Evolutionary conservation across 257 asterid species (phyloP), one percentile per base, ranked within the genome.

Genomic region (Fraxinus americana): DNA sequence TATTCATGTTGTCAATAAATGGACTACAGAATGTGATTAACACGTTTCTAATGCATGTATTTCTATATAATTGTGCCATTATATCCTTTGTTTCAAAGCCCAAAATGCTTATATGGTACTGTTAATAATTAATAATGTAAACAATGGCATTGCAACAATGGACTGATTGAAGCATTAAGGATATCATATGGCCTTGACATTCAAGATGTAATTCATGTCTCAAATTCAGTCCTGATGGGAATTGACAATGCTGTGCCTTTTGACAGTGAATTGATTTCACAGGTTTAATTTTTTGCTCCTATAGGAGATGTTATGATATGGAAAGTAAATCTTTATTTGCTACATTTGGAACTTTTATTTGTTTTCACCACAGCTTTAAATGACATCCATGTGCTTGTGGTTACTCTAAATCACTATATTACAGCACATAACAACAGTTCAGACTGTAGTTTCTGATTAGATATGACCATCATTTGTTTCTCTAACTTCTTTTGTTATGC

Each of bases 151-250:
- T 27, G 61, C 76, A 35, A 41, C 38, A 29, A 45, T 70, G 72
- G 63, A 32, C 74, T 48, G 54, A 38, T 6, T 48, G 78, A 77
- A 76, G 79, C 63, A 69, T 67, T 73, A 32, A 59, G 65, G 67
- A 74, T 12, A 12, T 67, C n/a, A 59, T 69, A 25, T 43, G 57
- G 14, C 35, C 59, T 76, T 52, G 61, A 73, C 17, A 61, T 8
- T 23, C 68, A 61, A 61, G 68, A 25, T 61, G 2, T 8, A 61
- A 14, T 61, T 25, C 3, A 7, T 61, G 27, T 61, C 10, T 0
- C 2, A 2, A 3, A 57, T 57, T 57, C 66, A 61, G 4, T 61
- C 14, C 34, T 25, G 0, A 25, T 45, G 76, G 67, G 70, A 34
- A 50, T 39, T 59, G 29, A 52, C 57, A 72, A 57, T 30, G 69